These are phyloP conservation scores for Pulveroboletus ravenelii DNA, from an alignment of 768 basidiomycete genomes.

Conservation along the genomic window DNA sequence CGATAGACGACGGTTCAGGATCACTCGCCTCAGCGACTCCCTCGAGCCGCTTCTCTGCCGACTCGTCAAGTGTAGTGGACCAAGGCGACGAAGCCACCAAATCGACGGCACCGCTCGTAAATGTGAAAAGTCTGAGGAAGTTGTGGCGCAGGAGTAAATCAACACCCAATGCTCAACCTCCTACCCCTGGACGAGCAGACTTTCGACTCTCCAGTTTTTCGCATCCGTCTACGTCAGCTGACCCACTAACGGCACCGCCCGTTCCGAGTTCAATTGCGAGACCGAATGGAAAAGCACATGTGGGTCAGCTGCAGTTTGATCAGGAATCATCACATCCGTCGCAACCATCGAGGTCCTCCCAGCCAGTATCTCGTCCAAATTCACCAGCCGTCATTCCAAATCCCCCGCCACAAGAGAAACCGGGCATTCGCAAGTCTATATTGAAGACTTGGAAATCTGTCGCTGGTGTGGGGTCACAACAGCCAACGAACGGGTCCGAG, in stretches of 20 bases:
- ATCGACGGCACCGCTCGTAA: conserved; percentile 50
- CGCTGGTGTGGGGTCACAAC: conserved; percentile 31
- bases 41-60: conserved; percentile 72
- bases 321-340: conserved; percentile 56
- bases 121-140: conserved; percentile 68
- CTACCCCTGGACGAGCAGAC: conserved; percentile 36
- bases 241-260: conserved; percentile 22
- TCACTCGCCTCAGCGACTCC: conserved; percentile 24
- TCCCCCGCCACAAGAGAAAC: conserved; percentile 37
- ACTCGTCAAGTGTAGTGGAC: conserved; percentile 46
- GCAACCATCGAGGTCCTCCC: conserved; percentile 28
- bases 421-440: conserved; percentile 61
- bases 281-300: conserved; percentile 23
- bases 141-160: conserved; percentile 73
- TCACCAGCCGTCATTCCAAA: conserved; percentile 18
- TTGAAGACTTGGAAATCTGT: conserved; percentile 60
- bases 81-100: conserved; percentile 31
- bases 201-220: conserved; percentile 25
- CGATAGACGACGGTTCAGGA: conserved; percentile 15
- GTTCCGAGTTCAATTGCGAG: conserved; percentile 22
- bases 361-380: conserved; percentile 30
- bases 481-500: conserved; percentile 28
- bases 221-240: conserved; percentile 34
- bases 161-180: conserved; percentile 35
- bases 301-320: conserved; percentile 61